A percentile compares a stretch with the other conserved stretches of the same genome.
Evolutionary conservation across 805 yeast genomes (phyloP).

Genomic region (Metschnikowia kunwiensis): DNA sequence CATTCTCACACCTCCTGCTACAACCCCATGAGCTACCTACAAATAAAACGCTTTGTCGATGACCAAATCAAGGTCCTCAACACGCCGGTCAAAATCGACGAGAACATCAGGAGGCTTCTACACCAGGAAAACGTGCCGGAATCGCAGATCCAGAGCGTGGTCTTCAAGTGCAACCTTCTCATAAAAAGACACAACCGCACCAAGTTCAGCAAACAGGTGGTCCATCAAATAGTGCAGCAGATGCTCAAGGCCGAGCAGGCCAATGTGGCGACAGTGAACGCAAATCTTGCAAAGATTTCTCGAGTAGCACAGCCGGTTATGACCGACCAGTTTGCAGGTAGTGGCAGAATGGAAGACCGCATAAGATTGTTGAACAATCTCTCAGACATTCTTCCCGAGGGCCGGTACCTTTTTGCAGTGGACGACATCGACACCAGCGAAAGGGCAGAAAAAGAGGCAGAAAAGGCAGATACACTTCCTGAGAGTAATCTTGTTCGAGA

Average conservation of each 20-base stretch:
- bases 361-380: slow-evolving; percentile 24
- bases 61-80: slow-evolving; percentile 27
- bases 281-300: slow-evolving; percentile 23
- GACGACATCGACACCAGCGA: slow-evolving; percentile 12
- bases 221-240: slow-evolving; percentile 37
- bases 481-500: slow-evolving; percentile 19
- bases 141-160: slow-evolving; percentile 16
- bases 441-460: neutral
- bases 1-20: slow-evolving; percentile 60
- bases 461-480: neutral
- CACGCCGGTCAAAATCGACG: slow-evolving; percentile 26
- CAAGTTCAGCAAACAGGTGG: slow-evolving; percentile 29
- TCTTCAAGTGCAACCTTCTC: slow-evolving; percentile 24
- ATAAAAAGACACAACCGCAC: slow-evolving; percentile 28
- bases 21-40: slow-evolving; percentile 25
- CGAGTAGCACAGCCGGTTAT: slow-evolving; percentile 27
- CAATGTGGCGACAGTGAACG: slow-evolving; percentile 27
- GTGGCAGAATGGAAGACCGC: slow-evolving; percentile 15
- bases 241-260: slow-evolving; percentile 31
- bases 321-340: slow-evolving; percentile 22
- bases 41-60: slow-evolving; percentile 35
- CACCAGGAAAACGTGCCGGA: slow-evolving; percentile 10
- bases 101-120: slow-evolving; percentile 17
- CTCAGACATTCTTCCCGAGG: slow-evolving; percentile 33
- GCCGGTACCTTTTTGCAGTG: slow-evolving; percentile 26